phyloP scores from a whole-genome alignment of 2,329 filamentous ascomycete species.

The Tolypocladium album region DNA sequence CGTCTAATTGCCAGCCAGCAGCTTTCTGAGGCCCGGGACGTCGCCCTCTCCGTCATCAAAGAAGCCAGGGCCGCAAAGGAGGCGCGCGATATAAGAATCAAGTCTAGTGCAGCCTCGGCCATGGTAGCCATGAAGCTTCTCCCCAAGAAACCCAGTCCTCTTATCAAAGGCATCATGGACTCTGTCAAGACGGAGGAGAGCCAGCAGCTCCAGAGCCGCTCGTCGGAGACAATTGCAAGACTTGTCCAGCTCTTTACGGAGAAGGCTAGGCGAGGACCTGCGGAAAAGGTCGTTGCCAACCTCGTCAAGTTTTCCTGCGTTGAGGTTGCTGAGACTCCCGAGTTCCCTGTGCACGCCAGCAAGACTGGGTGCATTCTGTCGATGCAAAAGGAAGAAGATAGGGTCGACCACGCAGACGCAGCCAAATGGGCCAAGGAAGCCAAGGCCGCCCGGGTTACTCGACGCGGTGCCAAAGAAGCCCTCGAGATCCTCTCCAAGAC shows the following conservation, averaged over 20 bases:
- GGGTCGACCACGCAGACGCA: constrained; percentile 83
- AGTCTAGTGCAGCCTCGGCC: constrained; percentile 76
- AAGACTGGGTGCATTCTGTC: constrained; percentile 79
- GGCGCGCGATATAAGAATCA: constrained; percentile 74
- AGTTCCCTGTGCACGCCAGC: constrained; percentile 73
- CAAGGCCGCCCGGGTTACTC: constrained; percentile 77
- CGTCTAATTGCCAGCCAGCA: constrained; percentile 73
- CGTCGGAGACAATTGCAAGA: constrained; percentile 71
- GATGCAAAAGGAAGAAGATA: constrained; percentile 92
- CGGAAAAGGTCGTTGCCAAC: constrained; percentile 93
- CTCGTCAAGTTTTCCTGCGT: constrained; percentile 96
- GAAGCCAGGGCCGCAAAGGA: constrained; percentile 74
- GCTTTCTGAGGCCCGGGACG: constrained; percentile 64
- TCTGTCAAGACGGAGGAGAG: constrained; percentile 95
- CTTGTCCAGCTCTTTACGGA: constrained; percentile 81
- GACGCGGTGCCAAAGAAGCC: constrained; percentile 87
- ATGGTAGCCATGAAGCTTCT: constrained; percentile 78
- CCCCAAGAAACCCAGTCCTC: constrained; percentile 83
- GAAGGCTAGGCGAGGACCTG: constrained; percentile 69
- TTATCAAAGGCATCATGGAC: constrained; percentile 98
- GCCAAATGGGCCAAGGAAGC: constrained; percentile 84
- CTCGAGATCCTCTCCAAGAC: constrained; percentile 74
- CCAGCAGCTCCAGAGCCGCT: constrained; percentile 74
- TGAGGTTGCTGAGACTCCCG: constrained; percentile 93
- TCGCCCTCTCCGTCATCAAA: constrained; percentile 60